These are phyloP conservation scores for Actinomucor elegans DNA, from an alignment of 371 early-diverging fungal genomes.

Conservation along the genomic window DNA sequence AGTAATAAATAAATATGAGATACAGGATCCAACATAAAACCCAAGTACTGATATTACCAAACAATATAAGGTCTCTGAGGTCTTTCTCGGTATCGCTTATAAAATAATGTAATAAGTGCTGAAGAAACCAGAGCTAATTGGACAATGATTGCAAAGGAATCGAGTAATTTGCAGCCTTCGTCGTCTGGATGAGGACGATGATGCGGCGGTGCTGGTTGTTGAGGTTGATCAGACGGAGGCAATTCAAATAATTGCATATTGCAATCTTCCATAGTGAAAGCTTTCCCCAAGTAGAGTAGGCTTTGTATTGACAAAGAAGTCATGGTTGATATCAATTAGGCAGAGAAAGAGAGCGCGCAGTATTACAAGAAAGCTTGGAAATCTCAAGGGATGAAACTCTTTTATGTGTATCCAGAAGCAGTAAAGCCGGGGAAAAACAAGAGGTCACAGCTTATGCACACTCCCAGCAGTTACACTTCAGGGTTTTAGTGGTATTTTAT, in stretches of 20 bases:
- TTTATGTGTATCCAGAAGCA: too few species aligned
- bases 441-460: too few species aligned
- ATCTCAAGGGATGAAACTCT: too few species aligned
- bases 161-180: conserved; percentile 55
- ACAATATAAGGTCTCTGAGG: conserved; percentile 64
- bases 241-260: not conserved
- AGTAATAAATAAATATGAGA: not conserved
- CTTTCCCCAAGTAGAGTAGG: not conserved
- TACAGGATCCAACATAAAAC: too few species aligned
- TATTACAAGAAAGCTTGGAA: too few species aligned
- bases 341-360: not conserved
- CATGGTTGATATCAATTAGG: not conserved
- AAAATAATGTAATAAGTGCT: conserved; percentile 58
- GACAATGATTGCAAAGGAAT: conserved; percentile 66
- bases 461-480: too few species aligned
- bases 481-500: too few species aligned
- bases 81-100: conserved; percentile 57
- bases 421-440: too few species aligned
- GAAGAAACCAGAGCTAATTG: conserved; percentile 58
- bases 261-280: not conserved
- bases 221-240: not conserved
- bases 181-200: conserved; percentile 25
- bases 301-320: conserved; percentile 6
- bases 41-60: too few species aligned
- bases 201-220: not conserved